Conservation (phyloP, 306 rosid genomes). For the Prunus kanzakura region DNA sequence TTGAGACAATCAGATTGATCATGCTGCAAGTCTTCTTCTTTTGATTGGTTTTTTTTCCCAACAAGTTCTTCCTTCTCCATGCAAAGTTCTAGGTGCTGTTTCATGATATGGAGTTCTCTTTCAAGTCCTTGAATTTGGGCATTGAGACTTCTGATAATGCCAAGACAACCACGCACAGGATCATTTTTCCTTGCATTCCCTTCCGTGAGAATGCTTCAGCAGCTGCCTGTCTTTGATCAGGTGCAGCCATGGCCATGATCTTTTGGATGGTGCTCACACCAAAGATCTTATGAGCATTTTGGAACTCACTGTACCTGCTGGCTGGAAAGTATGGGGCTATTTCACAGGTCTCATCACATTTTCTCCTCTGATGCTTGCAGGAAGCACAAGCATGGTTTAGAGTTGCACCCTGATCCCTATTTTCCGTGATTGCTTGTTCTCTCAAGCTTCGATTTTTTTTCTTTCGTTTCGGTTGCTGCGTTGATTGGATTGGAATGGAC, state of each 20-base stretch:
- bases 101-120: background rate
- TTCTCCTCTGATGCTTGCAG: conserved; percentile 27
- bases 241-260: conserved; percentile 1
- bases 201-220: conserved; percentile 6
- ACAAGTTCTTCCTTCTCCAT: background rate
- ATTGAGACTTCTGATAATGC: background rate
- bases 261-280: conserved; percentile 25
- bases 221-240: no score
- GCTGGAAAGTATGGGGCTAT: conserved; percentile 26
- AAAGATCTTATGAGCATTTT: conserved; percentile 18
- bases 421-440: no score
- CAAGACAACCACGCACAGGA: conserved; percentile 24
- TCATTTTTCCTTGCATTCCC: conserved; percentile 4
- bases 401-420: background rate
- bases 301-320: background rate
- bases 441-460: no score
- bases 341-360: conserved; percentile 20
- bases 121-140: background rate
- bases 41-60: no score
- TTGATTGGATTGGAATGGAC: no score
- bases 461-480: no score
- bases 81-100: conserved; percentile 4
- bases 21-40: background rate
- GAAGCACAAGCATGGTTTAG: conserved; percentile 17
- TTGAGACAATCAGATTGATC: background rate